Conservation (phyloP, 169 alveolate genomes). For the Amoebophrya sp. region DNA sequence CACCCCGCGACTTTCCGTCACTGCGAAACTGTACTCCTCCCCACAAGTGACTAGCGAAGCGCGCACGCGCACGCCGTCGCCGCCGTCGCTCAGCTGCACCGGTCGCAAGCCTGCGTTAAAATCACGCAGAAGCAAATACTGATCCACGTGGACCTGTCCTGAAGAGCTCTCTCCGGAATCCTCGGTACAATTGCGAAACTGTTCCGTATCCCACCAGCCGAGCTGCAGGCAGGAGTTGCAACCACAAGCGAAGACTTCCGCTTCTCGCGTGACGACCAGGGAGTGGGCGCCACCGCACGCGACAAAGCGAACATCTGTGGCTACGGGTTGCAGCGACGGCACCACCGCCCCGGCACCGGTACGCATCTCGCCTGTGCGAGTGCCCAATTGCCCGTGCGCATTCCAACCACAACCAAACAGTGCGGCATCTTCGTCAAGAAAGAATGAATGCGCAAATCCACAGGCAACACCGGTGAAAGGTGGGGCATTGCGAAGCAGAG, state of each 20-base stretch:
- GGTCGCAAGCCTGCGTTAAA: not conserved
- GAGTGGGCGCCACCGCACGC: not conserved
- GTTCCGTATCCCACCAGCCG: not conserved
- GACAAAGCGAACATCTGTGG: not conserved
- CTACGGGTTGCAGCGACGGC: not conserved
- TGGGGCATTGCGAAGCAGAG: no score
- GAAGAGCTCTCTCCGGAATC: not conserved
- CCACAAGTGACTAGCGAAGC: not conserved
- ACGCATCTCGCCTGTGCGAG: not conserved
- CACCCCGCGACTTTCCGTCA: not conserved
- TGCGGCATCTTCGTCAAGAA: not conserved
- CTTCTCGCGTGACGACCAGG: not conserved
- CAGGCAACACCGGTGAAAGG: not conserved
- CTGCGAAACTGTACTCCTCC: not conserved
- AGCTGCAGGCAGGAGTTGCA: not conserved
- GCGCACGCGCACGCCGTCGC: not conserved
- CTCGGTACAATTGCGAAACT: no score
- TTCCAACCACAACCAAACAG: not conserved
- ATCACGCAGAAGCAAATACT: not conserved
- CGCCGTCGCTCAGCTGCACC: not conserved
- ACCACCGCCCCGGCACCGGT: not conserved
- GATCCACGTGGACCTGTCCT: not conserved
- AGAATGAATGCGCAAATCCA: not conserved
- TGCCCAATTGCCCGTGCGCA: not conserved
- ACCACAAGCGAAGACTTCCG: not conserved